A percentile compares a stretch with the other conserved stretches of the same genome.
These are phyloP conservation scores for Acacia crassicarpa DNA, from an alignment of 306 rosid species.

Conservation along the genomic window DNA sequence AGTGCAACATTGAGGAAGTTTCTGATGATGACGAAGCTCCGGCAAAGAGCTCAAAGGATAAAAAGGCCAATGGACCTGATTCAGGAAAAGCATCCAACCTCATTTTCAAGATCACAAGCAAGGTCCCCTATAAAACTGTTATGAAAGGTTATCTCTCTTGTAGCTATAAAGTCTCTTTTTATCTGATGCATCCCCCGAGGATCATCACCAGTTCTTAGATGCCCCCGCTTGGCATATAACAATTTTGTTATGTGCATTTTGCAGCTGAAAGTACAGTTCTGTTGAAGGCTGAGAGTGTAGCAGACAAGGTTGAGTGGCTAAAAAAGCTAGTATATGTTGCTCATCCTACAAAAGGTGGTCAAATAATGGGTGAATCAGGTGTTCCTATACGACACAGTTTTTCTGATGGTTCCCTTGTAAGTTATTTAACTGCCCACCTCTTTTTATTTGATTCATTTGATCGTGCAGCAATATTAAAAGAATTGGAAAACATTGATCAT, in stretches of 20 bases:
- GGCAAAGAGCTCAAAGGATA: slow-evolving; percentile 56
- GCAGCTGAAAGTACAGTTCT: slow-evolving; percentile 62
- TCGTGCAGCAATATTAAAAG: not conserved
- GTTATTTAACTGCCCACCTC: slow-evolving; percentile 9
- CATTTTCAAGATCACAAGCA: slow-evolving; percentile 53
- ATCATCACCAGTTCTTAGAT: slow-evolving; percentile 27
- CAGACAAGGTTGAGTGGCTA: slow-evolving; percentile 62
- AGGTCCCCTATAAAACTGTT: slow-evolving; percentile 58
- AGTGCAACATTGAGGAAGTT: slow-evolving; percentile 57
- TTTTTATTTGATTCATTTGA: slow-evolving; percentile 23
- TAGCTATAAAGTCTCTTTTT: not conserved
- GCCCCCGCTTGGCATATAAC: not conserved
- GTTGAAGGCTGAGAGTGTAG: slow-evolving; percentile 58
- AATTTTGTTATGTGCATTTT: slow-evolving; percentile 29
- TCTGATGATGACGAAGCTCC: slow-evolving; percentile 54
- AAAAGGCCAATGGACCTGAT: slow-evolving; percentile 58
- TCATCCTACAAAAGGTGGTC: slow-evolving; percentile 48
- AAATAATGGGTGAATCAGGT: slow-evolving; percentile 42
- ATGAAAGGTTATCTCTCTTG: slow-evolving; percentile 43
- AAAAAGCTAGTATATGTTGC: slow-evolving; percentile 50
- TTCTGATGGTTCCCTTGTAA: slow-evolving; percentile 65
- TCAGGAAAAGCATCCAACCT: slow-evolving; percentile 51
- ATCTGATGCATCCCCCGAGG: slow-evolving; percentile 9
- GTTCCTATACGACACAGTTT: slow-evolving; percentile 54
- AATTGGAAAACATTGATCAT: not conserved